These are phyloP conservation scores for Pleurotus sapidus DNA, from an alignment of 768 basidiomycete species.

Conservation along the genomic window DNA sequence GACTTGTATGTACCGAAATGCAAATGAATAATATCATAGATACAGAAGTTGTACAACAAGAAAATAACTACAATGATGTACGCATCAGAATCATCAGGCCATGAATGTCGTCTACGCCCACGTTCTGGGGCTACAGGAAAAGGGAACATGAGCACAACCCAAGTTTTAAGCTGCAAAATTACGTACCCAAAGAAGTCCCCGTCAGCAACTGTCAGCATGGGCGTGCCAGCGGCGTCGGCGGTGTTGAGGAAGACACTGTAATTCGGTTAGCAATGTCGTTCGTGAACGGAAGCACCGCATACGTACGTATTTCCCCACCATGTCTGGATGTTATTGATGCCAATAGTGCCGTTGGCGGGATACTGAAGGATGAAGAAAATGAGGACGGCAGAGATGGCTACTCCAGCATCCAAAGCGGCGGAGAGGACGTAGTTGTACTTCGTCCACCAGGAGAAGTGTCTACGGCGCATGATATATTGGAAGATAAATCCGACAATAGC, in stretches of 20 bases:
- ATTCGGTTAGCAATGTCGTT: not conserved
- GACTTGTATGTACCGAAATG: too few species aligned
- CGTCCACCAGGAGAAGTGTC: constrained; percentile 64
- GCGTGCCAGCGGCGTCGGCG: constrained; percentile 36
- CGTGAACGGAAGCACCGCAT: constrained; percentile 11
- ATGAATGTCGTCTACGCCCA: not conserved
- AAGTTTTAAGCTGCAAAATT: not conserved
- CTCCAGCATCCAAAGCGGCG: constrained; percentile 69
- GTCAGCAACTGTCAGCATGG: constrained; percentile 27
- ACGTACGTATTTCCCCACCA: constrained; percentile 75
- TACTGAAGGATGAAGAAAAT: constrained; percentile 66
- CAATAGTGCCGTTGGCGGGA: constrained; percentile 60
- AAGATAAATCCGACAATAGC: constrained; percentile 63
- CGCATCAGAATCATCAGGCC: not conserved
- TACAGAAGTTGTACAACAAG: too few species aligned
- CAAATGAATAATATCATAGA: too few species aligned
- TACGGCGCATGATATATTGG: constrained; percentile 56
- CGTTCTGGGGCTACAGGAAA: not conserved
- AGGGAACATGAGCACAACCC: not conserved
- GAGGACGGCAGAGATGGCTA: constrained; percentile 51
- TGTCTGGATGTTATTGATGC: constrained; percentile 41
- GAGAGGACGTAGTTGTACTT: constrained; percentile 72
- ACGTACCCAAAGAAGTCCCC: constrained; percentile 31
- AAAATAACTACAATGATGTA: not conserved
- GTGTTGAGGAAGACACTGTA: constrained; percentile 33